These are phyloP conservation scores for Gymnopus androsaceus DNA, from an alignment of 1,284 basidiomycete species.

Conservation along the genomic window DNA sequence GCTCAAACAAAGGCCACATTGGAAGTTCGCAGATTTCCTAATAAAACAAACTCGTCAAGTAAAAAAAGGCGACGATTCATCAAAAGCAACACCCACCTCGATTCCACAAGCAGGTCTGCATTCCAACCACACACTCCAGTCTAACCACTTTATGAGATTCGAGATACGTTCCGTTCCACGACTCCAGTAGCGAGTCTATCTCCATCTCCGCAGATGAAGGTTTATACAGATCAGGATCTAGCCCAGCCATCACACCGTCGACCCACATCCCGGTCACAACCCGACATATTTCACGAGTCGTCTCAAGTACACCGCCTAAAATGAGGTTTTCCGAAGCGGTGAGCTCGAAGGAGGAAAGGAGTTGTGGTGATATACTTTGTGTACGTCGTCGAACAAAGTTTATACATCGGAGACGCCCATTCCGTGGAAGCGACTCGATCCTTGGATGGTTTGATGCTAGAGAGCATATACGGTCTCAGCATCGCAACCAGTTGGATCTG, in stretches of 20 bases:
- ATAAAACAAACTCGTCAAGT: neutral
- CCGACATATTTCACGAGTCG: constrained; percentile 47
- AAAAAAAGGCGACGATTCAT: neutral
- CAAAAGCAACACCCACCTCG: constrained; percentile 6
- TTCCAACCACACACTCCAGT: constrained; percentile 18
- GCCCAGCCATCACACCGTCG: constrained; percentile 34
- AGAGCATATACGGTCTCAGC: constrained; percentile 38
- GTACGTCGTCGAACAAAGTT: constrained; percentile 38
- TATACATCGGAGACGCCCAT: constrained; percentile 35
- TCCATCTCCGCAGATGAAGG: neutral
- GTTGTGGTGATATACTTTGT: constrained; percentile 26
- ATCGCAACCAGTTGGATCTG: constrained; percentile 35
- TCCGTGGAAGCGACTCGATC: constrained; percentile 9
- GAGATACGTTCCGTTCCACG: constrained; percentile 11
- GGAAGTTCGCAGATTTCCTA: constrained; percentile 17
- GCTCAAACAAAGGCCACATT: constrained; percentile 13
- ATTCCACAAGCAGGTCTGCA: constrained; percentile 16
- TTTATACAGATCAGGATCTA: constrained; percentile 23
- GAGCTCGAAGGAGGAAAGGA: constrained; percentile 20
- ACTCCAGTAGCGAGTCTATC: neutral
- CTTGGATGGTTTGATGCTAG: constrained; percentile 9
- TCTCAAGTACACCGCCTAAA: constrained; percentile 34
- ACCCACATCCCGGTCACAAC: constrained; percentile 47
- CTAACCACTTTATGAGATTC: constrained; percentile 15
- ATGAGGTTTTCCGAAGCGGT: constrained; percentile 39